A percentile compares a stretch with the other conserved stretches of the same genome.
Evolutionary conservation across 108 stramenopile genomes (phyloP).

Genomic region (Epithemia pelagica): DNA sequence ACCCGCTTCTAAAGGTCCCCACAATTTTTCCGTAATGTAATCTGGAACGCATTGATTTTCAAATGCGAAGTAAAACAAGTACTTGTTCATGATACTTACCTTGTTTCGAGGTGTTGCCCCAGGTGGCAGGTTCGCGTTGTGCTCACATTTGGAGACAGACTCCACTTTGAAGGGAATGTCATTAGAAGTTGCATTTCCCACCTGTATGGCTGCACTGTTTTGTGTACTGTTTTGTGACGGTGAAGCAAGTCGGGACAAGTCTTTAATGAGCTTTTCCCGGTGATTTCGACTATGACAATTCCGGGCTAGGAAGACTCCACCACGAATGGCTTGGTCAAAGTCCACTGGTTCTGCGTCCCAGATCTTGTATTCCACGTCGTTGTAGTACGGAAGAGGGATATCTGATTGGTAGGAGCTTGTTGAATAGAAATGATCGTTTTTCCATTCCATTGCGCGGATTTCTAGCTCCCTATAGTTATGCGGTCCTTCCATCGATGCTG

Average conservation of each 20-base stretch:
- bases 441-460: slow-evolving; percentile 13
- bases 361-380: slow-evolving; percentile 47
- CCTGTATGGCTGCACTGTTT: too few species aligned
- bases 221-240: too few species aligned
- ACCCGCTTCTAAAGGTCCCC: slow-evolving; percentile 50
- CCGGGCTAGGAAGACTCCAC: slow-evolving; percentile 54
- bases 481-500: slow-evolving; percentile 24
- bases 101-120: slow-evolving; percentile 38
- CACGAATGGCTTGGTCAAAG: slow-evolving; percentile 41
- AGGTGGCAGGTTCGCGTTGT: slow-evolving; percentile 48
- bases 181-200: too few species aligned
- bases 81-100: slow-evolving; percentile 24
- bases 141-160: slow-evolving; percentile 40
- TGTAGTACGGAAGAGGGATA: slow-evolving; percentile 60
- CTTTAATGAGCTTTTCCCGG: slow-evolving; percentile 44
- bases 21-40: slow-evolving; percentile 75
- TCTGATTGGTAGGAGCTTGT: slow-evolving; percentile 62
- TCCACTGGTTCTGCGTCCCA: slow-evolving; percentile 18
- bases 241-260: too few species aligned
- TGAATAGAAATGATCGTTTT: slow-evolving; percentile 36
- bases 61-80: slow-evolving; percentile 57
- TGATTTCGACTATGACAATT: slow-evolving; percentile 50
- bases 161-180: slow-evolving; percentile 47
- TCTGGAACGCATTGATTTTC: slow-evolving; percentile 37
- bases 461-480: slow-evolving; percentile 19